Evolutionary conservation across 495 filamentous ascomycete species (phyloP).

Genomic region (Aspergillus nidulans): DNA sequence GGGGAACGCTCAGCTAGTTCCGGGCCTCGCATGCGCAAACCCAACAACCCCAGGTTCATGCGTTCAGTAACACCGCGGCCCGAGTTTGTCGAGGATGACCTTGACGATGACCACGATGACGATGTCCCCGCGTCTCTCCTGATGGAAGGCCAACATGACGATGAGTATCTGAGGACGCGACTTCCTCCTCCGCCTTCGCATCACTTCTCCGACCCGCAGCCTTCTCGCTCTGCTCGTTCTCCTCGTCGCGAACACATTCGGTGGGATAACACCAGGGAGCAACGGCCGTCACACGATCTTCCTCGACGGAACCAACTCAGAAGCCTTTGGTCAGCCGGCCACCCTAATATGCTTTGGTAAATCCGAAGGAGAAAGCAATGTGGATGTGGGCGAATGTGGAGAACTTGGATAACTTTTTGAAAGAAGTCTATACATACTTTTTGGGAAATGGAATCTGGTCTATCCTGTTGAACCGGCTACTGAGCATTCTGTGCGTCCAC

Average conservation of each 20-base stretch:
- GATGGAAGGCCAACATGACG: constrained; percentile 57
- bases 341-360: constrained; percentile 46
- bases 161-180: constrained; percentile 32
- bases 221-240: constrained; percentile 43
- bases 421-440: constrained; percentile 89
- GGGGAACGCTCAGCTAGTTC: constrained; percentile 14
- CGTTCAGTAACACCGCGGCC: constrained; percentile 25
- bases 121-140: constrained; percentile 89
- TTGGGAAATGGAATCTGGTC: constrained; percentile 83
- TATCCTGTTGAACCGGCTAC: constrained; percentile 63
- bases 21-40: constrained; percentile 27
- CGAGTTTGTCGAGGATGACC: constrained; percentile 75
- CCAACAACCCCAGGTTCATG: constrained; percentile 33
- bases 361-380: constrained; percentile 79
- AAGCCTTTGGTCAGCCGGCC: constrained; percentile 30
- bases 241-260: constrained; percentile 52
- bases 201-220: constrained; percentile 23
- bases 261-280: constrained; percentile 62
- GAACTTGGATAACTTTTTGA: constrained; percentile 86
- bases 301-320: constrained; percentile 17
- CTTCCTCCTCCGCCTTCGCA: constrained; percentile 36
- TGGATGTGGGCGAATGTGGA: constrained; percentile 94
- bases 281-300: constrained; percentile 45
- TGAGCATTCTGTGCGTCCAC: constrained; percentile 68
- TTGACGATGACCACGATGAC: constrained; percentile 69